Base-by-base conservation (phyloP, 1,284 basidiomycete genomes). In the Grifola frondosa region DNA sequence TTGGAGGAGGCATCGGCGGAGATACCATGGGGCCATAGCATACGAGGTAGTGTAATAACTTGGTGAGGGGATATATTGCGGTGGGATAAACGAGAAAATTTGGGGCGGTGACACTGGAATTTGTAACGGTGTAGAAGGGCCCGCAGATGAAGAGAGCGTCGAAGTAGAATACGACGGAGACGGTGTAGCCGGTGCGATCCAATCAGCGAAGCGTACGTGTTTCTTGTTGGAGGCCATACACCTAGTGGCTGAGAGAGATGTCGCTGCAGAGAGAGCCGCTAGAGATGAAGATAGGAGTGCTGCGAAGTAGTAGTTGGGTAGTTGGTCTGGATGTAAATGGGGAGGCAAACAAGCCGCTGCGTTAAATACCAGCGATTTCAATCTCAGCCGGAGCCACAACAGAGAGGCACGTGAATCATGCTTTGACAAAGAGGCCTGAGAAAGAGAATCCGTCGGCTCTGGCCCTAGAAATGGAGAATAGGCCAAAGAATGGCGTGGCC, bases 151-250 rank as follows among this genome's bases (percentile, higher is more conserved):
- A 19, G 45, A 38, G 42, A 50, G 43, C 10, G 51, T 48, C 5
- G 48, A 49, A 28, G 29, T 36, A 36, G 50, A 46, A 33, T 40
- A 52, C 17, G 51, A 48, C 20, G 48, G 44, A 25, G 48, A 46
- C 34, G 51, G 50, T 11, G 50, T 52, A 8, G 48, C 33, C 25
- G 40, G 45, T 29, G 40, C 46, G 42, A n/a, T n/a, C n/a, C n/a
- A n/a, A n/a, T 50, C 46, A 22, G 39, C 48, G 43, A 53, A 53
- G 28, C 39, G 51, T 42, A 53, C 51, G 47, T 49, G 50, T 40
- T 52, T 48, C 32, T 53, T 3, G 42, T 37, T 42, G 6, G 9
- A 24, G 13, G 3, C 19, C 30, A n/a, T 17, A 15, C 10, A 16
- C 15, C 13, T 12, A 16, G 6, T 35, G 24, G 30, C 16, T 17